Percentiles rank a stretch among this genome's conserved stretches.
These are phyloP conservation scores for Ophiobolus disseminans DNA, from an alignment of 2,329 filamentous ascomycete genomes.

Conservation along the genomic window DNA sequence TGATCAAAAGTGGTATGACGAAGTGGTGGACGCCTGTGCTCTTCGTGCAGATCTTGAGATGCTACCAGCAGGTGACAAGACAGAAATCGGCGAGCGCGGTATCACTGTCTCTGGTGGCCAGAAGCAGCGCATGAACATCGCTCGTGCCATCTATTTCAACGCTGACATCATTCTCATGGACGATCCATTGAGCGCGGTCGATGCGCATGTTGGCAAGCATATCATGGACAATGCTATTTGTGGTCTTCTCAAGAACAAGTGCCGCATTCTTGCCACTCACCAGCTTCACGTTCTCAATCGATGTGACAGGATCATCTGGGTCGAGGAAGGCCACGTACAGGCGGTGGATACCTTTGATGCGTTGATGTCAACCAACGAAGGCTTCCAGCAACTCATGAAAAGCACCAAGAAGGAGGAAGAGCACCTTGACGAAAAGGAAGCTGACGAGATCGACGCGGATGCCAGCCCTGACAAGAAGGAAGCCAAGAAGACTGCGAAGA, in stretches of 20 bases:
- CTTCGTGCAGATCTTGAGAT: conserved; percentile 87
- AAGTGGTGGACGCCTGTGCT: conserved; percentile 87
- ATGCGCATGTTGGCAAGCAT: conserved; percentile 67
- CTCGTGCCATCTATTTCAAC: conserved; percentile 73
- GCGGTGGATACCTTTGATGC: conserved; percentile 90
- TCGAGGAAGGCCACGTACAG: conserved; percentile 84
- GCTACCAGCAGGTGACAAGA: conserved; percentile 86
- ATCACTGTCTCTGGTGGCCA: conserved; percentile 96
- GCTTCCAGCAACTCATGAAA: conserved; percentile 82
- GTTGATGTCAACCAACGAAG: conserved; percentile 78
- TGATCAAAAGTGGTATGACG: conserved; percentile 78
- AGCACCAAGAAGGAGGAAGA: conserved; percentile 73
- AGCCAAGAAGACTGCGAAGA: conserved; percentile 57
- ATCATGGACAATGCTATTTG: conserved; percentile 95
- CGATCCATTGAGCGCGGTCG: conserved; percentile 66
- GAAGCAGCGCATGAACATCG: conserved; percentile 94
- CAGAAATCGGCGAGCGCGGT: conserved; percentile 93
- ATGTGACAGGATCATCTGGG: conserved; percentile 91
- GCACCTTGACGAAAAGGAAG: conserved; percentile 56
- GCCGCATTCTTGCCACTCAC: conserved; percentile 89
- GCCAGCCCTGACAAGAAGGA: conserved; percentile 1
- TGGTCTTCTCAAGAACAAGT: conserved; percentile 86
- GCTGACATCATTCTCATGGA: conserved; percentile 70
- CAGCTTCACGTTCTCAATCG: conserved; percentile 91
- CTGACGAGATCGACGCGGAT: conserved; percentile 62